Base-by-base conservation (phyloP, 345 rosid genomes). In the Dovyalis caffra region DNA sequence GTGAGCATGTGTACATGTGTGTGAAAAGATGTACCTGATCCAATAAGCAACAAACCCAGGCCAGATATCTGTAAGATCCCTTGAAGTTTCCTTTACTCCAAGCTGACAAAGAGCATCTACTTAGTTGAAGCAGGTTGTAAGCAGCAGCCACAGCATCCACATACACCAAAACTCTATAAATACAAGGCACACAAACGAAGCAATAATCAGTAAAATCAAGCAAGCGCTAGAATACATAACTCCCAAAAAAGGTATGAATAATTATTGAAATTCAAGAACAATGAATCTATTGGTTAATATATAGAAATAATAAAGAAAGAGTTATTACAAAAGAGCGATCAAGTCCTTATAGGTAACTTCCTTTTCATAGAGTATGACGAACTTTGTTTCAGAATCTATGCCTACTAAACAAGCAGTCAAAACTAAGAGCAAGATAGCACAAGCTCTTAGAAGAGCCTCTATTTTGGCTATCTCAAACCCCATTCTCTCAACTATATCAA, bases 81-180 rank as follows among this genome's bases (percentile, higher is more conserved):
- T 76, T 84, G 25, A 45, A 66, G 67, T 40, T 71, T 76, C 76
- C 65, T 28, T 66, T 34, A 28, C 18, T 66, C 78, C 78, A 77
- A 70, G 72, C 71, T 33, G 75, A 80, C 28, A 76, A 45, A 12
- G 37, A 31, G 35, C 79, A 69, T 83, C 80, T 78, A 56, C 80
- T 76, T 29, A 91, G 78, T 62, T 86, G 97, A 75, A 86, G 79
- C 78, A 91, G 74, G 82, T 88, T 84, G 71, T 90, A 91, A 10
- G 75, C 88, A 74, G 87, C 90, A 79, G 83, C 90, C 68, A 68
- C 83, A 56, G 78, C 80, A 79, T 81, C 78, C 63, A 86, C 72
- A 71, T 79, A 83, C 74, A 90, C 71, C 87, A 83, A 70, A 74
- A 33, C 70, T 71, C 92, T 86, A 73, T 26, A 57, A 61, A 53